These are phyloP conservation scores for Chlamydomonas sphaeroides DNA, from an alignment of 139 green algal genomes.

Conservation along the genomic window DNA sequence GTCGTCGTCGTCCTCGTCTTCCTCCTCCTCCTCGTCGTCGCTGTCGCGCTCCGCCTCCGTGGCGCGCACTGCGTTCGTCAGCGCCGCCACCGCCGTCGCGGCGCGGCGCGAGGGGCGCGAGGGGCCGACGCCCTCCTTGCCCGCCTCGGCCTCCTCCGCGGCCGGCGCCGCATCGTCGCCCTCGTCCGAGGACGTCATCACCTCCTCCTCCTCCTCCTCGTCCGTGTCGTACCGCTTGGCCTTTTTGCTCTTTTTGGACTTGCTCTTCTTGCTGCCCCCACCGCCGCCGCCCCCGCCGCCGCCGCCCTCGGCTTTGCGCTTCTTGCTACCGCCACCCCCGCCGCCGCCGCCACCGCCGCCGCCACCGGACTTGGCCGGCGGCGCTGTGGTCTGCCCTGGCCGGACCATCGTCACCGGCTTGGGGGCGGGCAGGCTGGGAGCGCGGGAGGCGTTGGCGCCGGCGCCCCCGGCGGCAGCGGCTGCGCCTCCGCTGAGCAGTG, in stretches of 20 bases:
- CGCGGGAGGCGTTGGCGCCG: not conserved
- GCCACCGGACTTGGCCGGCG: not conserved
- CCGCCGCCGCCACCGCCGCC: not conserved
- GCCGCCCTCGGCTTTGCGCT: slow-evolving; percentile 26
- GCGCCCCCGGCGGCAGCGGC: not conserved
- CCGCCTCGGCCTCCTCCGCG: not conserved
- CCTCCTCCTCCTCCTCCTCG: slow-evolving; percentile 21
- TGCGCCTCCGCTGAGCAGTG: too few species aligned
- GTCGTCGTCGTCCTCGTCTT: not conserved
- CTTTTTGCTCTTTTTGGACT: not conserved
- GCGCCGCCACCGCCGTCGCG: slow-evolving; percentile 23
- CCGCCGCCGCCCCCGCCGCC: not conserved
- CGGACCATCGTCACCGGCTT: slow-evolving; percentile 17
- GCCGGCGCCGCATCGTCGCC: not conserved
- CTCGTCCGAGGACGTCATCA: slow-evolving; percentile 15
- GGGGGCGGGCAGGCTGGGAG: not conserved
- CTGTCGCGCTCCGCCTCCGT: slow-evolving; percentile 27
- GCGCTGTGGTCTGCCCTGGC: slow-evolving; percentile 3
- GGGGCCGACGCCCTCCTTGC: not conserved
- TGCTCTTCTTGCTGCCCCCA: not conserved
- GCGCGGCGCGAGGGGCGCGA: slow-evolving; percentile 12
- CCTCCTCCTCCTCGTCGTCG: slow-evolving; percentile 22
- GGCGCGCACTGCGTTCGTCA: slow-evolving; percentile 12
- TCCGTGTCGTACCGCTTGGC: not conserved
- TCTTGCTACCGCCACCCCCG: not conserved